phyloP scores from a whole-genome alignment of 2,329 filamentous ascomycete species.

The Penicillium decumbens region DNA sequence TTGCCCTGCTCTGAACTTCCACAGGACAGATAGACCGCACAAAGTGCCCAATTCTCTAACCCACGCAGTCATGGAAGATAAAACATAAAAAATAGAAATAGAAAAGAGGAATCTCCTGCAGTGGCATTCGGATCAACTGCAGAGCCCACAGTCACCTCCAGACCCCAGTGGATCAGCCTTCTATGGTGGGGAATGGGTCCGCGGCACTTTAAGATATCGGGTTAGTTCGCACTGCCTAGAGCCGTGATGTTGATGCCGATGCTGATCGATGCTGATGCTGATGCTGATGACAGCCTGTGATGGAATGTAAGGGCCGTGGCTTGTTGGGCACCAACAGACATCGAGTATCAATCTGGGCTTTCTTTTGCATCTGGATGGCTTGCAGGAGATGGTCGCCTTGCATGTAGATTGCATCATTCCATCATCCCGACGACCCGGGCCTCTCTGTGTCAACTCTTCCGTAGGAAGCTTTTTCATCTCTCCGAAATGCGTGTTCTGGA shows the following conservation, averaged over 20 bases:
- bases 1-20: background rate
- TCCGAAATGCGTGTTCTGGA: background rate
- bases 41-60: background rate
- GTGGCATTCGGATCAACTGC: background rate
- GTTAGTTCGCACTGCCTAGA: slow-evolving; percentile 6
- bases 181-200: slow-evolving; percentile 2
- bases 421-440: slow-evolving; percentile 12
- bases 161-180: background rate
- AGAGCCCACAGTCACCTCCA: slow-evolving; percentile 9
- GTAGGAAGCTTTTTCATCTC: background rate
- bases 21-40: background rate
- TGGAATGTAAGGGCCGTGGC: background rate
- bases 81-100: too few species aligned
- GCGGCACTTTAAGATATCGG: slow-evolving; percentile 11
- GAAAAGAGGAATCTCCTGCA: background rate
- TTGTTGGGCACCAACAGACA: slow-evolving; percentile 10
- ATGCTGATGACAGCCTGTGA: background rate
- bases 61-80: background rate
- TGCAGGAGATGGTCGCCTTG: slow-evolving; percentile 18
- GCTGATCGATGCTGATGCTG: background rate
- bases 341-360: slow-evolving; percentile 4
- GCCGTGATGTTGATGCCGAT: slow-evolving; percentile 5
- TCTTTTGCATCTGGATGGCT: slow-evolving; percentile 12
- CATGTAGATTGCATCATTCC: slow-evolving; percentile 22
- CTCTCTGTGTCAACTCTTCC: background rate